phyloP scores from a whole-genome alignment of 441 rosid genomes.

The California macrophylla region DNA sequence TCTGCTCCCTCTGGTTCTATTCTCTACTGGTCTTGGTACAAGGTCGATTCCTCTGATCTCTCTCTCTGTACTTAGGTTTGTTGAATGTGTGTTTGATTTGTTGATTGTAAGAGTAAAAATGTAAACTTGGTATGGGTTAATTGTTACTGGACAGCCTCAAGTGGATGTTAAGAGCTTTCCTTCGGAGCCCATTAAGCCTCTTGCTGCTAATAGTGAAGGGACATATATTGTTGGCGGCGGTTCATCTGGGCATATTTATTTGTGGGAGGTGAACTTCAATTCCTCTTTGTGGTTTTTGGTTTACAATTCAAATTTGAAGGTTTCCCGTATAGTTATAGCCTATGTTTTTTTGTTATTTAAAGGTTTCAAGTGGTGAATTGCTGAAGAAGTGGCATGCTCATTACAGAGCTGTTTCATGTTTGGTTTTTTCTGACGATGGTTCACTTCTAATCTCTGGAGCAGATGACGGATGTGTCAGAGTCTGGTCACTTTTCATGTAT shows the following conservation, averaged over 20 bases:
- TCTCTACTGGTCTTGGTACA: constrained; percentile 70
- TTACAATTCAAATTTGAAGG: background rate
- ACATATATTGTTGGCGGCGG: constrained; percentile 73
- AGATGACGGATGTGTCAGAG: constrained; percentile 63
- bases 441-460: constrained; percentile 75
- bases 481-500: constrained; percentile 74
- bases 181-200: constrained; percentile 53
- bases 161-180: constrained; percentile 73
- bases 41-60: constrained; percentile 28
- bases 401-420: constrained; percentile 59
- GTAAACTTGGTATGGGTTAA: background rate
- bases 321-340: background rate
- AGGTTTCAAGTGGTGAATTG: constrained; percentile 75
- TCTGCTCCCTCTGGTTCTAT: constrained; percentile 51
- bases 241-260: constrained; percentile 49
- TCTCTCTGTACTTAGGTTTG: too few species aligned
- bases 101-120: constrained; percentile 4
- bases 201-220: constrained; percentile 56
- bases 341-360: constrained; percentile 3
- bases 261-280: constrained; percentile 58
- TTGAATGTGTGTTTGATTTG: constrained; percentile 13
- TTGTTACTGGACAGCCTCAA: constrained; percentile 46
- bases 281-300: background rate
- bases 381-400: constrained; percentile 83
- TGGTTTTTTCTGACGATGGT: constrained; percentile 67